phyloP scores from a whole-genome alignment of 305 asterid genomes.

The Fraxinus latifolia region DNA sequence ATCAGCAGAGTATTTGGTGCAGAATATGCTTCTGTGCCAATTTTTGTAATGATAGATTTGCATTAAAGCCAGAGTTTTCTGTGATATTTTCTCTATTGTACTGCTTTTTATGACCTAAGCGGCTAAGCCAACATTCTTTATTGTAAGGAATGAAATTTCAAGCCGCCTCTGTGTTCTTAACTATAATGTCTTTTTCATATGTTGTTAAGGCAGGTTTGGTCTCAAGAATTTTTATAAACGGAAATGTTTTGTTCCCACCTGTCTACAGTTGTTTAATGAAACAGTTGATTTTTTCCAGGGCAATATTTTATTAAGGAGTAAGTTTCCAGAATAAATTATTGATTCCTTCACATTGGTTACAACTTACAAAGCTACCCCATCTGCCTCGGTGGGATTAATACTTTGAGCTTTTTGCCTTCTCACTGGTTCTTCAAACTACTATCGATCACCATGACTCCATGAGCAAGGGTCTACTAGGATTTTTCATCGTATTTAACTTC shows the following conservation, averaged over 20 bases:
- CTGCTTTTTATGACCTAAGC: background rate
- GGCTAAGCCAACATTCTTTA: constrained; percentile 16
- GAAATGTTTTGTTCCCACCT: background rate
- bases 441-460: constrained; percentile 13
- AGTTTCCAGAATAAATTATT: background rate
- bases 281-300: background rate
- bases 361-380: background rate
- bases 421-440: background rate
- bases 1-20: background rate
- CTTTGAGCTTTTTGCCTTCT: background rate
- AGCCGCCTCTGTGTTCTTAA: constrained; percentile 5
- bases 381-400: background rate
- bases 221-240: constrained; percentile 5
- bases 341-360: constrained; percentile 2
- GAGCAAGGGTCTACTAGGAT: constrained; percentile 10
- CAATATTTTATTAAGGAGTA: background rate
- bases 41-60: too few relatives aligned
- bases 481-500: constrained; percentile 22
- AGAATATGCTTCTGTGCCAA: constrained; percentile 2
- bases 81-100: background rate
- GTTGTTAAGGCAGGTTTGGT: background rate
- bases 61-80: background rate
- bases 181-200: constrained; percentile 1
- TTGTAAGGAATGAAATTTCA: constrained; percentile 13
- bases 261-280: background rate